Percentiles rank a stretch among this genome's conserved stretches.
These are phyloP conservation scores for Teratosphaeriaceae sp. DNA, from an alignment of 2,329 filamentous ascomycete genomes.

Conservation along the genomic window DNA sequence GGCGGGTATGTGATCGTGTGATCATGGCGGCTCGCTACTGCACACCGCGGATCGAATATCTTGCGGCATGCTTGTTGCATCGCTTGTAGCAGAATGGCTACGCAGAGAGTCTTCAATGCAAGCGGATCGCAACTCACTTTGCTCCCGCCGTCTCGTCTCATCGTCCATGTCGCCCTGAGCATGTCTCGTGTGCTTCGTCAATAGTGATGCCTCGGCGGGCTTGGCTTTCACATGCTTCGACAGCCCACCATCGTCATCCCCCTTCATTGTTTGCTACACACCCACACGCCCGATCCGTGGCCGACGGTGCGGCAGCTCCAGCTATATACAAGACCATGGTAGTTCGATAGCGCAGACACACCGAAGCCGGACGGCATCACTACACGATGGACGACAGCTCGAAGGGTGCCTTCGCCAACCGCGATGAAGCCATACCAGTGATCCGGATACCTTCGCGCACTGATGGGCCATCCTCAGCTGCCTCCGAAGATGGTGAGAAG, in stretches of 20 bases:
- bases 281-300: too few species aligned
- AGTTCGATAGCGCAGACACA: too few species aligned
- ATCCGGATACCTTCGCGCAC: slow-evolving; percentile 31
- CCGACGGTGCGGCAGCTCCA: too few species aligned
- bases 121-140: too few species aligned
- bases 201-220: too few species aligned
- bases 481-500: slow-evolving; percentile 24
- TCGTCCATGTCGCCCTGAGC: background rate
- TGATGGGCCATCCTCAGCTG: slow-evolving; percentile 29
- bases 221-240: too few species aligned
- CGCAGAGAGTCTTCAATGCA: background rate
- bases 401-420: slow-evolving; percentile 42
- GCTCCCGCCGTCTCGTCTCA: too few species aligned
- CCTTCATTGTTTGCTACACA: too few species aligned
- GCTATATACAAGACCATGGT: too few species aligned
- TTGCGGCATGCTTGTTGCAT: background rate
- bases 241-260: too few species aligned
- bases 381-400: slow-evolving; percentile 9
- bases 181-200: too few species aligned
- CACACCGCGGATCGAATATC: background rate
- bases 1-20: background rate
- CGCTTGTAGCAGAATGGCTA: background rate
- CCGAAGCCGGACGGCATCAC: too few species aligned
- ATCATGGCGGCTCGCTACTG: background rate
- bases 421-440: slow-evolving; percentile 52